Evolutionary conservation across 2,329 filamentous ascomycete species (phyloP).

Genomic region (Ophiostoma ulmi): DNA sequence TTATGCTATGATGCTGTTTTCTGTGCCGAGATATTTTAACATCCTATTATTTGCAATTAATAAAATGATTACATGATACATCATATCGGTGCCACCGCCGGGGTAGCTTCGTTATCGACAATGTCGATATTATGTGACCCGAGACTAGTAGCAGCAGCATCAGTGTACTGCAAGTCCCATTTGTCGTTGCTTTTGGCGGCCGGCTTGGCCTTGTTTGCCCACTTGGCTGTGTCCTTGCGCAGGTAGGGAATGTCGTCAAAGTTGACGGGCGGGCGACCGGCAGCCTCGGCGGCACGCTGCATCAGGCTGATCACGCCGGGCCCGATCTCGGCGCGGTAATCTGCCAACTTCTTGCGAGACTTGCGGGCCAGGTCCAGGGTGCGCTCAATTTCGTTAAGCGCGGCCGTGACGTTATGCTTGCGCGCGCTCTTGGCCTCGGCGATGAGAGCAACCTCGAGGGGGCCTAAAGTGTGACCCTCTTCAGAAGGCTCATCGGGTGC

Average conservation of each 20-base stretch:
- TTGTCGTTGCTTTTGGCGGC: neutral
- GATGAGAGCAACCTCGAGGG: neutral
- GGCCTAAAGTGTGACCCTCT: neutral
- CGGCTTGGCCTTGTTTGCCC: neutral
- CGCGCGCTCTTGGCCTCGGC: neutral
- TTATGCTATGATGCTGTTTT: neutral
- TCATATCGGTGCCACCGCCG: neutral
- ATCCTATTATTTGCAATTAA: neutral
- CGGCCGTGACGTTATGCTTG: conserved; percentile 12
- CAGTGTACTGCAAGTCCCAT: conserved; percentile 17
- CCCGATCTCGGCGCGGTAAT: conserved; percentile 29
- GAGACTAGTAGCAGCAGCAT: neutral
- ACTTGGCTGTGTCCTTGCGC: neutral
- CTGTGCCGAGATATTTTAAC: neutral
- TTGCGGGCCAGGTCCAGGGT: conserved; percentile 28
- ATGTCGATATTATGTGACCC: neutral
- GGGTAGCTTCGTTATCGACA: neutral
- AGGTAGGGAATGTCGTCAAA: conserved; percentile 24
- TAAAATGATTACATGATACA: neutral
- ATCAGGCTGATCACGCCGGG: conserved; percentile 32
- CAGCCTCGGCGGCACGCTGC: conserved; percentile 32
- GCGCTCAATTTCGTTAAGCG: conserved; percentile 28
- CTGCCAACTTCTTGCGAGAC: conserved; percentile 26
- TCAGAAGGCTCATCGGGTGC: neutral
- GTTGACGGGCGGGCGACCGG: conserved; percentile 28